Conservation (phyloP, 352 stramenopile genomes). For the Phytophthora citrophthora region DNA sequence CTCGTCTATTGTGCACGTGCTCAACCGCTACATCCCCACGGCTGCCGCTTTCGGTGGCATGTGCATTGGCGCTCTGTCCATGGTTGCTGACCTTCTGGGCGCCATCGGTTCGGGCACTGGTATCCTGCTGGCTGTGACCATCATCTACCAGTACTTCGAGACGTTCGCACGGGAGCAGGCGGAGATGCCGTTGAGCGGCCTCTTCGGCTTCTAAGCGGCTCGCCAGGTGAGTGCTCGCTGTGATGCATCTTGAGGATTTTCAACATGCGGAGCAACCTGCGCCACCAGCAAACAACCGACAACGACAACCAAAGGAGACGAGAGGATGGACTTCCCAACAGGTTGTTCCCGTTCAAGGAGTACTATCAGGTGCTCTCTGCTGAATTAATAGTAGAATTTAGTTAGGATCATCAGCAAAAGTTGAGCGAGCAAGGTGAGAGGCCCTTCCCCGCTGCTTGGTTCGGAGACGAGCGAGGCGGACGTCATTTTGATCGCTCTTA, state of each 20-base stretch:
- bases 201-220: conserved; percentile 84
- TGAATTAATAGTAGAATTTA: conserved; percentile 83
- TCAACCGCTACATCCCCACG: conserved; percentile 99
- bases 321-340: conserved; percentile 44
- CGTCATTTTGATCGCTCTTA: conserved; percentile 70
- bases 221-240: conserved; percentile 6
- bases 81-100: conserved; percentile 98
- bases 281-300: conserved; percentile 14
- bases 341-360: conserved; percentile 89
- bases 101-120: conserved; percentile 99
- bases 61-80: conserved; percentile 99
- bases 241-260: conserved; percentile 12
- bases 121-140: conserved; percentile 99
- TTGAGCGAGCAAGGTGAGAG: conserved; percentile 52
- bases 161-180: conserved; percentile 95
- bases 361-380: conserved; percentile 86
- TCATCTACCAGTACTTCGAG: conserved; percentile 99
- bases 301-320: conserved; percentile 28
- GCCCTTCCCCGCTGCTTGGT: conserved; percentile 56
- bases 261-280: conserved; percentile 9
- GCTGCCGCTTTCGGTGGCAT: conserved; percentile 99
- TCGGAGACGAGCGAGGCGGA: conserved; percentile 38
- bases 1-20: conserved; percentile 96
- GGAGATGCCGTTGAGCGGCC: conserved; percentile 76
- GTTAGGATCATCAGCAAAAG: conserved; percentile 76